Base-by-base conservation (phyloP, 352 stramenopile species). In the Hyaloperonospora arabidopsidis region DNA sequence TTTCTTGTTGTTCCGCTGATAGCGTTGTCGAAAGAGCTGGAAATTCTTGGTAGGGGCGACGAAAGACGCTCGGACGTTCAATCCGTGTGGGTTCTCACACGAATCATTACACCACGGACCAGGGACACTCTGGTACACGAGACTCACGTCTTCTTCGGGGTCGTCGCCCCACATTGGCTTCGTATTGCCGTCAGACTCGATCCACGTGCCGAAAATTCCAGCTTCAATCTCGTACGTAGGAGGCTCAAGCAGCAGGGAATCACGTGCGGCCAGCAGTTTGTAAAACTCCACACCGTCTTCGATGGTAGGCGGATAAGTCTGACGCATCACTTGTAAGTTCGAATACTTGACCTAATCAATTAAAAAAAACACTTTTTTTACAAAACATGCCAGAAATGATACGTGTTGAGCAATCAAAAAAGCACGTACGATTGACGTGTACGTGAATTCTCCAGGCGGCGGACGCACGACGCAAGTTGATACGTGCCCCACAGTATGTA, bases 1-100 rank as follows among this genome's bases (percentile, higher is more conserved):
- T 49, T 93, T 91, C 61, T 95, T 95, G 59, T 94, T 95, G 71
- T 95, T 95, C 14, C 84, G 80, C 54, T 94, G 86, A 64, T 95
- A 95, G 2, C 77, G 70, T 10, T 70, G 57, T 54, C 84, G 71
- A 50, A 95, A 94, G 32, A 91, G 72, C 59, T 86, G 73, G 43
- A 89, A 88, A 49, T 78, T 62, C 66, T 89, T 89, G 11, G 79
- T 81, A 1, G 81, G 79, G 18, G 73, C 74, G n/a, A 91, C 74
- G 35, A 91, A 91, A 19, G 81, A 89, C 19, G 81, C 81, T 1
- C 77, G 77, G 1, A 91, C 81, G 41, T 86, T 89, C 35, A 91
- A 56, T 1, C 81, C 81, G 38, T 89, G 79, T 39, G 81, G 81
- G 43, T 91, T 91, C 57, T 91, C 79, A 23, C 81, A 91, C 22